phyloP scores from a whole-genome alignment of 257 asterid species.

The Nicotiana knightiana region DNA sequence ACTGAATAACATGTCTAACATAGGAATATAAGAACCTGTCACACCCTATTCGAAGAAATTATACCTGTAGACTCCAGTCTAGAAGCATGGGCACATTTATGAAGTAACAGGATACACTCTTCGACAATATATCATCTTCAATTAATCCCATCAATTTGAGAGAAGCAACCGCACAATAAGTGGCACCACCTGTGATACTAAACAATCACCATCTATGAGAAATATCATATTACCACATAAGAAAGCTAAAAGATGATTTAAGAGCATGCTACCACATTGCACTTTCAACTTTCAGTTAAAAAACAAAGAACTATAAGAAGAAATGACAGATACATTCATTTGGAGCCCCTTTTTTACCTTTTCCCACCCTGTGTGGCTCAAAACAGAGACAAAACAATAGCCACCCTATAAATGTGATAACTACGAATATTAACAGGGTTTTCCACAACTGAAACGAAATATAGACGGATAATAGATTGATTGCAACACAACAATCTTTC shows the following conservation, averaged over 20 bases:
- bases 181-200: slow-evolving; percentile 98
- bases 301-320: background rate
- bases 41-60: slow-evolving; percentile 5
- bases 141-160: slow-evolving; percentile 88
- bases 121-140: slow-evolving; percentile 50
- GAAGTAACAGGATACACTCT: slow-evolving; percentile 31
- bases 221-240: slow-evolving; percentile 7
- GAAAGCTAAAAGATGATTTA: background rate
- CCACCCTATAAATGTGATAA: background rate
- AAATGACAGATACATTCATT: background rate
- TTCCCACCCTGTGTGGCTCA: background rate
- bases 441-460: background rate
- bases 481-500: background rate
- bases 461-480: background rate
- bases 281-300: background rate
- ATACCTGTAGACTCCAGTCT: slow-evolving; percentile 89
- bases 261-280: background rate
- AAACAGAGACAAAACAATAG: background rate
- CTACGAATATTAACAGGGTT: background rate
- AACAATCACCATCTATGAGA: slow-evolving; percentile 51
- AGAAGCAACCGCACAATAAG: slow-evolving; percentile 96
- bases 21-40: background rate
- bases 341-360: background rate
- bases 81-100: slow-evolving; percentile 66
- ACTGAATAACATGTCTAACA: background rate